Base-by-base conservation (phyloP, 108 stramenopile genomes). In the Skeletonema costatum region DNA sequence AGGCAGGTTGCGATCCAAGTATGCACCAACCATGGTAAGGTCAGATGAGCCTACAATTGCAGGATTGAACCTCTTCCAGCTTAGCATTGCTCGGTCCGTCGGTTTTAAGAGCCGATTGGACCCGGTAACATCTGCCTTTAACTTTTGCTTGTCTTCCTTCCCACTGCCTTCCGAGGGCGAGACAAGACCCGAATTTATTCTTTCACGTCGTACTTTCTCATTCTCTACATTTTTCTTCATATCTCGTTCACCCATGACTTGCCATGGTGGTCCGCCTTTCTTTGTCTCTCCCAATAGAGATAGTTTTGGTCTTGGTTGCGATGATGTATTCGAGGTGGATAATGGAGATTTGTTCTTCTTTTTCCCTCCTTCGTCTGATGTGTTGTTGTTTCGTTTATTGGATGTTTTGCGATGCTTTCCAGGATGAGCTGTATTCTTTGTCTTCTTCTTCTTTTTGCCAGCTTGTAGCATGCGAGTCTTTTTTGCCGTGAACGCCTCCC, bases 11-110 rank as follows among this genome's bases (percentile, higher is more conserved):
- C 70, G 83, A 51, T 86, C 81, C 50, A 92, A 60, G 79, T 86
- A 92, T 29, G 88, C 72, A 25, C 90, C 93, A 7, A 89, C 64
- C 70, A 89, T 80, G 11, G 64, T 53, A 66, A 94, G 76, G 38
- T 87, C 81, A 9, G 77, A 72, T 4, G 73, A 65, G 13, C 71
- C 69, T 16, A 71, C 84, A 51, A 70, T 19, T 19, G 31, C 58
- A 12, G 86, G 81, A 50, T 84, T 80, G 72, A 92, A 90, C 60
- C 88, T 86, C 74, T 90, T 95, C 94, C 94, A 95, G 41, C 70
- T 74, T 17, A 91, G 64, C 44, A 95, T 71, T 4, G 74, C 50
- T 33, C 87, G 76, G 64, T 95, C 90, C 2, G 84, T 56, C 10
- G 71, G 62, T 29, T 77, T 74, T 12, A 92, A 64, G 25, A 95